These are phyloP conservation scores for Nicotiana rustica DNA, from an alignment of 305 asterid genomes.

Conservation along the genomic window DNA sequence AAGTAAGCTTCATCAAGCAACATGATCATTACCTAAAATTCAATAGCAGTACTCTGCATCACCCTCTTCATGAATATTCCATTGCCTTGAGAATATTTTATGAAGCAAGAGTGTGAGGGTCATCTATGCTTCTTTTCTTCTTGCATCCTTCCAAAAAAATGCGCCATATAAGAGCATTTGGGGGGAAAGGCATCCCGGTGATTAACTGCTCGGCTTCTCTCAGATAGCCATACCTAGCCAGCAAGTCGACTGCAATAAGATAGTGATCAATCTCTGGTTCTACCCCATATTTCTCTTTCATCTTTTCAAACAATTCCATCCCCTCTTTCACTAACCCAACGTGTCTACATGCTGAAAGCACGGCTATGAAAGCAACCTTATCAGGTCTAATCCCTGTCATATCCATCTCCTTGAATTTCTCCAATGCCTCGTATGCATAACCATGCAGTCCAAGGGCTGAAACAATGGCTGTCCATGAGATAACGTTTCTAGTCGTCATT, in stretches of 20 bases:
- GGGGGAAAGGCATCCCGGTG: slow-evolving; percentile 64
- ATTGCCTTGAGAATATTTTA: slow-evolving; percentile 23
- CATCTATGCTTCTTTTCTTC: slow-evolving; percentile 45
- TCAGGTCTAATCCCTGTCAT: slow-evolving; percentile 54
- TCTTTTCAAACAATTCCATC: slow-evolving; percentile 50
- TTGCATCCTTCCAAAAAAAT: slow-evolving; percentile 71
- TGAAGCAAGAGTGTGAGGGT: slow-evolving; percentile 30
- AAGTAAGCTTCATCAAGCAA: not conserved
- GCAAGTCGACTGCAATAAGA: slow-evolving; percentile 56
- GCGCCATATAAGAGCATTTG: slow-evolving; percentile 68
- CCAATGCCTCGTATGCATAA: slow-evolving; percentile 54
- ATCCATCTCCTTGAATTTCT: slow-evolving; percentile 59
- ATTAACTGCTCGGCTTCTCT: slow-evolving; percentile 62
- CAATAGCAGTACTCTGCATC: not conserved
- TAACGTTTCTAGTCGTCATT: slow-evolving; percentile 47
- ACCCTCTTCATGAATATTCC: not conserved
- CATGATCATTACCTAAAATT: not conserved
- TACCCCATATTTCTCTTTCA: slow-evolving; percentile 52
- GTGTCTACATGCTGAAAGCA: slow-evolving; percentile 71
- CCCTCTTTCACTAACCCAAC: slow-evolving; percentile 64
- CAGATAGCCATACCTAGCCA: slow-evolving; percentile 58
- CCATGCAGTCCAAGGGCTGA: slow-evolving; percentile 66
- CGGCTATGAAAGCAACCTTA: slow-evolving; percentile 54
- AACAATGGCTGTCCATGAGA: slow-evolving; percentile 63
- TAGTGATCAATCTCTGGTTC: slow-evolving; percentile 73